These are phyloP conservation scores for Aspergillus tanneri DNA, from an alignment of 2,329 filamentous ascomycete species.

Conservation along the genomic window DNA sequence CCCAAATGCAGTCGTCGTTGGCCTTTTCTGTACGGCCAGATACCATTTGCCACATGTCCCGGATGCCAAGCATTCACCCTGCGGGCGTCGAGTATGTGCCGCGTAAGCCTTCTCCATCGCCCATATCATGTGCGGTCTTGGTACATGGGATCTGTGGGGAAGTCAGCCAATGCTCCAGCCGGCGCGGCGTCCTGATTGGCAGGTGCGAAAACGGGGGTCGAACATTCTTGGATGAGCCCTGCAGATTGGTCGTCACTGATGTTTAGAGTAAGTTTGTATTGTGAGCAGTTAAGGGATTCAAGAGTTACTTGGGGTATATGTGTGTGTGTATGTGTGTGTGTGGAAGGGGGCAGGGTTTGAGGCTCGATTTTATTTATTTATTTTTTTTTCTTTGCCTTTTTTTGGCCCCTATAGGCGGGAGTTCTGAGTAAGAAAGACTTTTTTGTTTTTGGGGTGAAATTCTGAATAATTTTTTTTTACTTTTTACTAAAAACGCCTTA, in stretches of 20 bases:
- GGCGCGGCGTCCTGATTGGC: not conserved
- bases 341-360: conserved; percentile 6
- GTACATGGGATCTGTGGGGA: conserved; percentile 18
- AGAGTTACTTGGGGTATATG: not conserved
- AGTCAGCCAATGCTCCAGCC: not conserved
- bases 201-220: not conserved
- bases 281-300: conserved; percentile 2
- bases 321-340: conserved; percentile 2
- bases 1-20: not conserved
- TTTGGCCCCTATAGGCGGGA: not conserved
- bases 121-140: conserved; percentile 26
- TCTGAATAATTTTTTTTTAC: too few species aligned
- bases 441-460: too few species aligned
- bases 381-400: not conserved
- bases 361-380: conserved; percentile 1
- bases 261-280: not conserved
- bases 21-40: conserved; percentile 1
- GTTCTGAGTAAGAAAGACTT: too few species aligned
- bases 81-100: conserved; percentile 18
- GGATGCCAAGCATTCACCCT: conserved; percentile 18
- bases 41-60: conserved; percentile 13
- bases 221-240: conserved; percentile 6
- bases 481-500: too few species aligned
- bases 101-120: conserved; percentile 26
- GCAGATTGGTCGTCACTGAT: conserved; percentile 5